Evolutionary conservation across 257 asterid genomes (phyloP), one percentile per base, ranked within the genome.

Genomic region (Solanum corneliomulleri): DNA sequence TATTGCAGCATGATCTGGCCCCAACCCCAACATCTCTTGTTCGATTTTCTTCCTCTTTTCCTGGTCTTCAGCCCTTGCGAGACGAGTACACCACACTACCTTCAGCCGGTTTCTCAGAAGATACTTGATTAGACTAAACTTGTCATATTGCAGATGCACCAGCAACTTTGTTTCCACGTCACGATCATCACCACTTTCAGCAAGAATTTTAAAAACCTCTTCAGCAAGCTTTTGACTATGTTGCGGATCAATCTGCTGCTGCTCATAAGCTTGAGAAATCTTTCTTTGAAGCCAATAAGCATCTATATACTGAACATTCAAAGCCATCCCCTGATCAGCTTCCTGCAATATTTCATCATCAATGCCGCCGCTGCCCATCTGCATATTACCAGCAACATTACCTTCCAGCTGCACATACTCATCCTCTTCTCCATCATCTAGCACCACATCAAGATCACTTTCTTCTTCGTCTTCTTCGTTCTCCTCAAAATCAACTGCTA

Each of bases 241-340:
- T 58, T 87, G 91, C 9, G 91, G 90, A 86, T 91, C 93, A 39
- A 91, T 91, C 87, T 89, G 88, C 60, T 27, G 39, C 74, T 86
- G 90, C 58, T 86, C 93, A 85, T 91, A 89, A 85, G 93, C 93
- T 75, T 89, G 89, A 5, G 91, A 89, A 82, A 91, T 91, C 89
- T 91, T 91, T 84, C 93, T 86, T 52, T 91, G 91, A 84, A 91
- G 91, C 91, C 91, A 91, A 68, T 89, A 91, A 66, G 91, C 93
- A 88, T 91, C 91, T 62, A 91, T 89, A 68, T 89, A 90, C 89
- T 76, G 91, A 82, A 89, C 93, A 91, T 88, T 91, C 90, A 91
- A 87, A 29, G 90, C 71, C 89, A 89, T 91, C 15, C 89, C 91
- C 76, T 87, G 89, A 42, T 89, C 88, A 37, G 88, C 88, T 60